phyloP scores from a whole-genome alignment of 164 flowering plant genomes.

The Magnolia sinica region DNA sequence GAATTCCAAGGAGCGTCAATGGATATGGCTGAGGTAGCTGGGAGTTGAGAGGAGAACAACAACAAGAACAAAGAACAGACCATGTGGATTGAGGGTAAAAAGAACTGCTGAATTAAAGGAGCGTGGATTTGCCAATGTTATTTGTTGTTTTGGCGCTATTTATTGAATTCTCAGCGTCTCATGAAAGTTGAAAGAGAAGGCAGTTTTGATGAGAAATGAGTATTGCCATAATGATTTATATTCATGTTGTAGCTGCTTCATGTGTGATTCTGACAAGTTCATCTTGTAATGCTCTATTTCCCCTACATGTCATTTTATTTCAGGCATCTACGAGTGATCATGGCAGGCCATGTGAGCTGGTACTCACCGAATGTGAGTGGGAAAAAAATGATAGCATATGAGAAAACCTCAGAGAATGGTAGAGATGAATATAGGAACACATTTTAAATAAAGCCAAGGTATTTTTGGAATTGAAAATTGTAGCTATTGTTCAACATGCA shows the following conservation, averaged over 20 bases:
- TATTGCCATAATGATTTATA: background rate
- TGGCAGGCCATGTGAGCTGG: no score
- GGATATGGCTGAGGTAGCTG: background rate
- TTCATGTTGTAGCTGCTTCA: background rate
- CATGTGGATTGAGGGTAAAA: background rate
- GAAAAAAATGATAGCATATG: no score
- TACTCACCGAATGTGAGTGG: no score
- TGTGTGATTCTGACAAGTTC: no score
- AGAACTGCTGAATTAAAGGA: background rate
- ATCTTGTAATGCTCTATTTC: background rate
- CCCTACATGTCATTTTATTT: background rate
- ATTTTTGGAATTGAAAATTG: no score
- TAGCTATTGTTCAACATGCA: no score
- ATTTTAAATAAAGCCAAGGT: no score
- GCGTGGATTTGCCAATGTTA: background rate
- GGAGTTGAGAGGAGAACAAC: conserved; percentile 2
- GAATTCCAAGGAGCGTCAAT: conserved; percentile 10
- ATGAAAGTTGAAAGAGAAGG: background rate
- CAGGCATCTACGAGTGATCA: no score
- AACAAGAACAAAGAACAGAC: background rate
- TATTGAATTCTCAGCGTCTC: background rate
- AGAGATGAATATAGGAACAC: no score
- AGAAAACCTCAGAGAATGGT: no score
- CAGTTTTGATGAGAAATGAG: background rate
- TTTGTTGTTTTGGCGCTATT: background rate